These are phyloP conservation scores for Lavandula angustifolia DNA, from an alignment of 257 asterid species.

Conservation along the genomic window DNA sequence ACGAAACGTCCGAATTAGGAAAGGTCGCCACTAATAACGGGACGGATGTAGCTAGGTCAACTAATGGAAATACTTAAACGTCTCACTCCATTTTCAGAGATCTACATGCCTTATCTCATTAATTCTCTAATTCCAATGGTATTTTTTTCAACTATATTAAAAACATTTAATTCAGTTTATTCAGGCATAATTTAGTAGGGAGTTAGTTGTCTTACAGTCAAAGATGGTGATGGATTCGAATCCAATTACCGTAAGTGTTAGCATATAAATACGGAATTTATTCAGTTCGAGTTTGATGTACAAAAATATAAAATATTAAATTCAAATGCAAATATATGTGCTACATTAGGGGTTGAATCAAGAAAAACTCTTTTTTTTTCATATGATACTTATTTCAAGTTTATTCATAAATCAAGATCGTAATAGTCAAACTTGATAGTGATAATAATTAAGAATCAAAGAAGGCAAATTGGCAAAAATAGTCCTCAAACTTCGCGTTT, in stretches of 20 bases:
- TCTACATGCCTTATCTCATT: slow-evolving; percentile 8
- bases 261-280: too few species aligned
- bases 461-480: too few species aligned
- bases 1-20: too few species aligned
- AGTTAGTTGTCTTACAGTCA: too few species aligned
- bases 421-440: slow-evolving; percentile 11
- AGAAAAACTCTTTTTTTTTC: background rate
- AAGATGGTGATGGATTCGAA: too few species aligned
- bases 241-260: too few species aligned
- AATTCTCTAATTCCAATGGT: background rate
- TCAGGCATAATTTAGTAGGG: too few species aligned
- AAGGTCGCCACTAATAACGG: too few species aligned
- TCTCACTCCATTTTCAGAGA: background rate
- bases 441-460: background rate
- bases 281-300: too few species aligned
- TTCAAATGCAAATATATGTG: slow-evolving; percentile 2
- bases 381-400: slow-evolving; percentile 19
- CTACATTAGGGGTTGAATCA: background rate
- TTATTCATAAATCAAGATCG: slow-evolving; percentile 14
- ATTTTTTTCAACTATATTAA: background rate
- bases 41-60: slow-evolving; percentile 3
- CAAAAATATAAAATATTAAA: background rate
- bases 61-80: slow-evolving; percentile 6
- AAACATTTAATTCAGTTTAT: background rate
- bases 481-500: too few species aligned